Evolutionary conservation across 371 early-diverging fungal genomes (phyloP).

Genomic region (Zopfochytrium polystomum): DNA sequence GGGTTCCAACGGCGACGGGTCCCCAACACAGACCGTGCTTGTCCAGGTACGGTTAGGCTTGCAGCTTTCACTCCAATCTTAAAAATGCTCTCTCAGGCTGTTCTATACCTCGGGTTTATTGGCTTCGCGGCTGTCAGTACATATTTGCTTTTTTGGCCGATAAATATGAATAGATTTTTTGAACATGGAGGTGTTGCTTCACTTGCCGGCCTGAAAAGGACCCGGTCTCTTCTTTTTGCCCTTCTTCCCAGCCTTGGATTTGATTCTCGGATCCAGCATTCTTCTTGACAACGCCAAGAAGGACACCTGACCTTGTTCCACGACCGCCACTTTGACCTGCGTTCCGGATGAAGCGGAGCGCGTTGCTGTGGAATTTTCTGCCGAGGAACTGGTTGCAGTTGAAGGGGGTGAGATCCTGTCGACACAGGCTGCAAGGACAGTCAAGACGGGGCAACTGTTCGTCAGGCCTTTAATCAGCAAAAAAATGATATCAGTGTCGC

Average conservation of each 20-base stretch:
- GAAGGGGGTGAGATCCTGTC: no score
- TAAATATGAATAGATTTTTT: neutral
- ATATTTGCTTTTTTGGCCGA: neutral
- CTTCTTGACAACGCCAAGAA: slow-evolving; percentile 1
- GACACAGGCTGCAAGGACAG: no score
- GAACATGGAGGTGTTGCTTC: neutral
- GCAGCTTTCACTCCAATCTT: neutral
- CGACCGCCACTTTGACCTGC: slow-evolving; percentile 12
- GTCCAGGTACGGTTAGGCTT: neutral
- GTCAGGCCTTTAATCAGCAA: no score
- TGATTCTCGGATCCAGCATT: slow-evolving; percentile 7
- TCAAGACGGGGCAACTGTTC: no score
- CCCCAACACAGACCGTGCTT: neutral
- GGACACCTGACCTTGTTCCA: slow-evolving; percentile 12
- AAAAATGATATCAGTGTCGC: neutral
- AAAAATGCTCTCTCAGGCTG: neutral
- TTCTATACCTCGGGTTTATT: neutral
- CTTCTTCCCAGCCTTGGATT: no score
- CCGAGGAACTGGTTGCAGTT: no score
- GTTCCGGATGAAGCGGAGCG: no score
- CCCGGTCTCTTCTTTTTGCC: no score
- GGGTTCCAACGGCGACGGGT: neutral
- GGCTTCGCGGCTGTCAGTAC: slow-evolving; percentile 1
- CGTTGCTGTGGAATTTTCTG: no score
- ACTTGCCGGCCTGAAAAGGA: no score